phyloP scores from a whole-genome alignment of 2,329 filamentous ascomycete species.

The Aspergillus carbonarius region DNA sequence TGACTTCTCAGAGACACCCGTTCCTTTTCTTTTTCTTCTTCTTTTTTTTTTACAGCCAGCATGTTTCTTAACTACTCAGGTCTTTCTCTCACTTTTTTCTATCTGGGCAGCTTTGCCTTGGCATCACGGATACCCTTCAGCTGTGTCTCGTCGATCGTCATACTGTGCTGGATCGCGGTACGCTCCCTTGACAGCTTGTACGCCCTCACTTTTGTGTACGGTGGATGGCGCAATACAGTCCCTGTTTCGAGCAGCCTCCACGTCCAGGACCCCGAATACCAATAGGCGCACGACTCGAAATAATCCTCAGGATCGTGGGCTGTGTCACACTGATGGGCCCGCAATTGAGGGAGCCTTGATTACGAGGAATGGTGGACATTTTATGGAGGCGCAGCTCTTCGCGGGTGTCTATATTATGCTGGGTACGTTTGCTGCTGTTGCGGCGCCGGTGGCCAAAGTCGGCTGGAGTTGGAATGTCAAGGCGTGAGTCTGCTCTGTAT shows the following conservation, averaged over 20 bases:
- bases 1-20: slow-evolving; percentile 57
- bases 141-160: slow-evolving; percentile 47
- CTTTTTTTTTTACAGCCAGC: slow-evolving; percentile 48
- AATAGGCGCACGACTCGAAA: slow-evolving; percentile 13
- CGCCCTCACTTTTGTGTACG: slow-evolving; percentile 46
- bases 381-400: slow-evolving; percentile 14
- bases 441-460: slow-evolving; percentile 10
- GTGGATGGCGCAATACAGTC: slow-evolving; percentile 22
- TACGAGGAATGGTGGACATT: slow-evolving; percentile 4
- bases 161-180: slow-evolving; percentile 60
- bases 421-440: slow-evolving; percentile 1
- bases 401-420: slow-evolving; percentile 2
- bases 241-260: slow-evolving; percentile 8
- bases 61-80: slow-evolving; percentile 51
- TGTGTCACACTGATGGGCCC: slow-evolving; percentile 17
- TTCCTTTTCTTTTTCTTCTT: too few species aligned
- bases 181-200: slow-evolving; percentile 37
- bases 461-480: not conserved
- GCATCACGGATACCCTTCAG: slow-evolving; percentile 51
- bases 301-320: slow-evolving; percentile 15
- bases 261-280: slow-evolving; percentile 13
- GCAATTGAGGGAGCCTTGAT: slow-evolving; percentile 16
- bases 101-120: slow-evolving; percentile 52
- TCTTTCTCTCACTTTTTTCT: slow-evolving; percentile 61
- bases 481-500: not conserved